Evolutionary conservation across 805 yeast species (phyloP).

Genomic region (Tetrapisispora arboricola): DNA sequence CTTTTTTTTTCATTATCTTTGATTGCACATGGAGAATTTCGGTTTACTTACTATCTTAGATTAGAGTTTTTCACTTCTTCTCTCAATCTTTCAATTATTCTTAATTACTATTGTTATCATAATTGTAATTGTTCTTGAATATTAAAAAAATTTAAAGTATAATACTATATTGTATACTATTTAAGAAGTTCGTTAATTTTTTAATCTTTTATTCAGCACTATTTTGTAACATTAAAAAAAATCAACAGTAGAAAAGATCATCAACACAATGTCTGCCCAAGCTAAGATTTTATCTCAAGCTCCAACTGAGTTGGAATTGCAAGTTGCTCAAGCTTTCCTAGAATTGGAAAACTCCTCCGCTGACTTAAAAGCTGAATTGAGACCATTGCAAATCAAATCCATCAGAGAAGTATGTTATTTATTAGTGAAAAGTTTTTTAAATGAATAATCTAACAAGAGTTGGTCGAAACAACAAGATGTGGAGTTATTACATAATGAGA

Average conservation of each 20-base stretch:
- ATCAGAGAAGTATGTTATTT: constrained; percentile 65
- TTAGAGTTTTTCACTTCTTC: not conserved
- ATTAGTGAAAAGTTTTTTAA: not conserved
- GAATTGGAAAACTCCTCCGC: constrained; percentile 92
- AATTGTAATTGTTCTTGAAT: constrained; percentile 1
- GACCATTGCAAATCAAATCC: constrained; percentile 97
- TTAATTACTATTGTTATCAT: not conserved
- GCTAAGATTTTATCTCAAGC: constrained; percentile 88
- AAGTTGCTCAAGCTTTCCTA: constrained; percentile 96
- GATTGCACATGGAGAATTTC: not conserved
- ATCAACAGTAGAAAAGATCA: constrained; percentile 6
- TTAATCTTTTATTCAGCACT: not conserved
- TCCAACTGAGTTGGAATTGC: constrained; percentile 98
- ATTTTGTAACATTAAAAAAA: not conserved
- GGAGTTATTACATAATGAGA: not conserved
- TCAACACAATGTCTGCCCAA: constrained; percentile 71
- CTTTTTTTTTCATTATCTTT: not conserved
- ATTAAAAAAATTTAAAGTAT: not conserved
- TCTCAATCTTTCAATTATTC: not conserved
- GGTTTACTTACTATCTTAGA: not conserved
- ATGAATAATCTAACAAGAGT: not conserved
- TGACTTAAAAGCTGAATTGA: constrained; percentile 94
- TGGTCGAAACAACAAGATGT: not conserved
- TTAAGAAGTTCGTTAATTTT: not conserved
- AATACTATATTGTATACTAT: not conserved